Conservation (phyloP, 106 monocot genomes). For the Dendrobium chrysotoxum region DNA sequence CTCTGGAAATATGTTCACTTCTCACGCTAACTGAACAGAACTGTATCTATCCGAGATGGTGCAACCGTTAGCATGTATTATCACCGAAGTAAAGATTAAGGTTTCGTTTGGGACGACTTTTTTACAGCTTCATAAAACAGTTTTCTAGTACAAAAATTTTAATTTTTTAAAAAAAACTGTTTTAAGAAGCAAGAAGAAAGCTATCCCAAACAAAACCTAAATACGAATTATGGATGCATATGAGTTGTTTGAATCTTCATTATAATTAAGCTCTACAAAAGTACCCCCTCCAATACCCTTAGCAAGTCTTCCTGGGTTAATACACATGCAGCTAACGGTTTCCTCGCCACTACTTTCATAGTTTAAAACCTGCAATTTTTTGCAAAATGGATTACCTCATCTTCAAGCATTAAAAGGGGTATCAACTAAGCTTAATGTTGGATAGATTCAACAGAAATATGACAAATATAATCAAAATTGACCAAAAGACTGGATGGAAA, state of each 20-base stretch:
- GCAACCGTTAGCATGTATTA: no score
- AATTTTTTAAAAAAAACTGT: no score
- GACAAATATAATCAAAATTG: not conserved
- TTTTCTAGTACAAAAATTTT: no score
- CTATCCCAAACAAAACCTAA: slow-evolving; percentile 8
- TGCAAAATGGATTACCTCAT: not conserved
- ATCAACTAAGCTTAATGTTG: not conserved
- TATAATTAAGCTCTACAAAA: slow-evolving; percentile 72
- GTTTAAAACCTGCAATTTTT: slow-evolving; percentile 42
- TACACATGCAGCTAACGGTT: slow-evolving; percentile 38
- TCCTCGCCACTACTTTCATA: slow-evolving; percentile 24
- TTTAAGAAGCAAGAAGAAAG: no score
- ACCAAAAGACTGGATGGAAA: not conserved
- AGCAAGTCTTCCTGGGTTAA: slow-evolving; percentile 93
- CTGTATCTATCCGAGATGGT: no score
- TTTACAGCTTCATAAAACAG: no score
- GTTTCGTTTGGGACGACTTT: no score
- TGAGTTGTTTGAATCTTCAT: slow-evolving; percentile 38
- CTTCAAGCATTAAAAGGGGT: not conserved
- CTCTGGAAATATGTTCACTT: no score
- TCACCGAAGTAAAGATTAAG: no score
- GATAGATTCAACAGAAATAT: not conserved
- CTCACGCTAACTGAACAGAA: no score
- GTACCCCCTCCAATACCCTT: slow-evolving; percentile 93
- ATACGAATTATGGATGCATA: slow-evolving; percentile 72